Evolutionary conservation across 2,329 filamentous ascomycete species (phyloP), one percentile per base, ranked within the genome.

Genomic region (Venturia oleaginea): DNA sequence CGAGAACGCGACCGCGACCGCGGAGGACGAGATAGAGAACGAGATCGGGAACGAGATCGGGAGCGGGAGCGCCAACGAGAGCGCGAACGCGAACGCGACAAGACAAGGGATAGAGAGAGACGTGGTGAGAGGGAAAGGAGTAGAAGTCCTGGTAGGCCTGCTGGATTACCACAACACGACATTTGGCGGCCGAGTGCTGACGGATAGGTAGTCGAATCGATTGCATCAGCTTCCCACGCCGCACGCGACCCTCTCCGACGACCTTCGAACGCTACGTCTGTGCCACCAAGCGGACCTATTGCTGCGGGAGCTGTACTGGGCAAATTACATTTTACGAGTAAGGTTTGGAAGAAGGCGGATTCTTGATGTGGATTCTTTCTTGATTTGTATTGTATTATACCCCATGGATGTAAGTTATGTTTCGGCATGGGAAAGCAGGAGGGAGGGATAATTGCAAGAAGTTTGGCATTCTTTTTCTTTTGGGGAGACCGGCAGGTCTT

Each of bases 51-150:
- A 38, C 65, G 65, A 13, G 68, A 70, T 30, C 65, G 64, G 2
- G 66, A 66, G 13, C 27, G 55, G 3, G 59, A 62, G 6, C 11
- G n/a, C n/a, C n/a, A n/a, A n/a, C n/a, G 46, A 2, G 65, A 64
- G 38, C 62, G 43, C 13, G 60, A 62, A 8, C 19, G 65, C 51
- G 62, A 66, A 27, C 34, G 65, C 46, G 67, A 66, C 19, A 48
- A 75, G 55, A 74, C 76, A 8, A 73, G 74, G 59, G 71, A 72
- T 48, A 67, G 63, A 17, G 55, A 64, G 22, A 51, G 62, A 46
- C 72, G 73, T 4, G 73, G 75, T 66, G 75, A 74, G 54, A 68
- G 72, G 15, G 63, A 61, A 15, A 54, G 59, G 30, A 57, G 51
- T 34, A 19, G 51, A 57, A 57, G 51, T 57, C 51, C 27, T 6